Evolutionary conservation across 331 rosid species (phyloP).

Genomic region (Pyracantha coccinea): DNA sequence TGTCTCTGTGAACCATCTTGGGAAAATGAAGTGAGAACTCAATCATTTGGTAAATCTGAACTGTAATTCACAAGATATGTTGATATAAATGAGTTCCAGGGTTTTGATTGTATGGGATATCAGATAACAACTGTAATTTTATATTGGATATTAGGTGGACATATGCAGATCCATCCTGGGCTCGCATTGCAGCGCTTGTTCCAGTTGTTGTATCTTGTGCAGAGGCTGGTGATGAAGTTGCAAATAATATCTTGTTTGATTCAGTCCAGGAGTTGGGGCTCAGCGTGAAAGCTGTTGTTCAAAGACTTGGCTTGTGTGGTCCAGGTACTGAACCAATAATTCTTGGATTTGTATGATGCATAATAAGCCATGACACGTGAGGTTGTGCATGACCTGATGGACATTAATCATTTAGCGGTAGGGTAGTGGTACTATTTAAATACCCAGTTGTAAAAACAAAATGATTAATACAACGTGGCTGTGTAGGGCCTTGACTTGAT

Average conservation of each 20-base stretch:
- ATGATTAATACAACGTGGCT: background rate
- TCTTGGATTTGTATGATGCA: background rate
- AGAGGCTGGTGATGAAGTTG: slow-evolving; percentile 78
- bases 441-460: background rate
- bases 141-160: slow-evolving; percentile 74
- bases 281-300: slow-evolving; percentile 89
- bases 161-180: slow-evolving; percentile 94
- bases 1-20: background rate
- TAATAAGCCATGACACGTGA: background rate
- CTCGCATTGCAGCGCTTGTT: slow-evolving; percentile 95
- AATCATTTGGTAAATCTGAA: background rate
- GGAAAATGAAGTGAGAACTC: background rate
- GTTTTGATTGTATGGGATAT: slow-evolving; percentile 8
- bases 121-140: slow-evolving; percentile 17
- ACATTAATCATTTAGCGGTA: background rate
- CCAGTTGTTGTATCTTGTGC: slow-evolving; percentile 89
- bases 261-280: slow-evolving; percentile 75
- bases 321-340: slow-evolving; percentile 36
- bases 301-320: slow-evolving; percentile 73
- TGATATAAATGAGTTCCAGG: background rate
- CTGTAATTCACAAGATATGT: background rate
- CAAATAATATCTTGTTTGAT: slow-evolving; percentile 63
- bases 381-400: background rate
- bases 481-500: background rate
- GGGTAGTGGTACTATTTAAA: background rate